phyloP scores from a whole-genome alignment of 495 filamentous ascomycete species.

The Cryomyces minteri region DNA sequence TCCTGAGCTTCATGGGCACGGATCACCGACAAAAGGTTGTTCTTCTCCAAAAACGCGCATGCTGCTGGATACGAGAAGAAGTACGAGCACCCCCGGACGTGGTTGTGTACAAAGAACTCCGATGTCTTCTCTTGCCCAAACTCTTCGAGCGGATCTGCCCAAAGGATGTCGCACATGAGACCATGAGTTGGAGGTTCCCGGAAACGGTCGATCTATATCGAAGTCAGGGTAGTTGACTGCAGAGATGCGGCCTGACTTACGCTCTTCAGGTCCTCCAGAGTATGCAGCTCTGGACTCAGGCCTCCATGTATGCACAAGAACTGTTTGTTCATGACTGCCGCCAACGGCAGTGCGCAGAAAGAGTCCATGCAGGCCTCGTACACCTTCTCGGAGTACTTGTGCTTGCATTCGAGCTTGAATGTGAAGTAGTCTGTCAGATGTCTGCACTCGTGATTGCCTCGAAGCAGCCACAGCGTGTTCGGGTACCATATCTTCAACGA shows the following conservation, averaged over 20 bases:
- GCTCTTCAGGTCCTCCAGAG: conserved; percentile 77
- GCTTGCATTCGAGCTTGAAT: conserved; percentile 97
- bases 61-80: conserved; percentile 99
- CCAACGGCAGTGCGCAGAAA: conserved; percentile 85
- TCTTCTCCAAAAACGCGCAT: conserved; percentile 95
- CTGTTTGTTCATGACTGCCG: conserved; percentile 99
- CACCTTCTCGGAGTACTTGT: conserved; percentile 92
- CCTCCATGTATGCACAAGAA: conserved; percentile 98
- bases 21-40: conserved; percentile 93
- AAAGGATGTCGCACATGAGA: conserved; percentile 96
- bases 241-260: conserved; percentile 27
- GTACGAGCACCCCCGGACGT: conserved; percentile 95
- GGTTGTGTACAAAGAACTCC: conserved; percentile 95
- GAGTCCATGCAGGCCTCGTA: conserved; percentile 98
- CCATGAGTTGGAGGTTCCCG: conserved; percentile 93
- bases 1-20: conserved; percentile 98
- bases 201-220: conserved; percentile 79
- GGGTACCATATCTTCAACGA: conserved; percentile 98
- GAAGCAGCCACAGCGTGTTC: conserved; percentile 87
- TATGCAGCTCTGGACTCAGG: conserved; percentile 87
- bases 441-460: conserved; percentile 95
- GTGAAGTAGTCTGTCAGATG: conserved; percentile 99
- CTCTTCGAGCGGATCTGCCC: conserved; percentile 97
- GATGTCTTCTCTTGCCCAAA: conserved; percentile 97
- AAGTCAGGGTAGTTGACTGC: conserved; percentile 1